Conservation (phyloP, 371 early-diverging fungal species). For the Mucor racemosus region DNA sequence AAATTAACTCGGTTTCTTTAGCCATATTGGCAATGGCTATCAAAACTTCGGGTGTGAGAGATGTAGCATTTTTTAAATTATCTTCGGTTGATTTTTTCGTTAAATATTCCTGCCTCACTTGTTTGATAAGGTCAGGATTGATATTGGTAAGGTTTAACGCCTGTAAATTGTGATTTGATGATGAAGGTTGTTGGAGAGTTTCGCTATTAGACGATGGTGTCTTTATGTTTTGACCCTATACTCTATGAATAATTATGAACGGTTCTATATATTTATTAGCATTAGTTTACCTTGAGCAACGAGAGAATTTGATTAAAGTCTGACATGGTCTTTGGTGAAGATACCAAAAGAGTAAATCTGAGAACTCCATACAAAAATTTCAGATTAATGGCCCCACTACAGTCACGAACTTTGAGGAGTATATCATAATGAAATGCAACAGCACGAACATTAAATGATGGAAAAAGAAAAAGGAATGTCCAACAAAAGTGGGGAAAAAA, state of each 20-base stretch:
- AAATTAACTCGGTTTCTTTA: constrained; percentile 41
- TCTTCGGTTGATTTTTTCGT: constrained; percentile 17
- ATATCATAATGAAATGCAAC: no score
- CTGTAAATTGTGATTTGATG: constrained; percentile 8
- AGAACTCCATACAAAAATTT: no score
- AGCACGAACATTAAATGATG: no score
- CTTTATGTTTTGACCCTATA: constrained; percentile 21
- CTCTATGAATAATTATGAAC: neutral
- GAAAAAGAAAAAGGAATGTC: no score
- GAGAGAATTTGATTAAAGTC: constrained; percentile 16
- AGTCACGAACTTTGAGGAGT: no score
- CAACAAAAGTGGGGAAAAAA: no score
- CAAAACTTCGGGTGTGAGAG: constrained; percentile 47
- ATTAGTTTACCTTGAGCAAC: constrained; percentile 16
- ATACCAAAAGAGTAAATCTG: no score
- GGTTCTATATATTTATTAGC: no score
- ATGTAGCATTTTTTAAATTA: constrained; percentile 28
- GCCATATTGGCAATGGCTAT: constrained; percentile 35
- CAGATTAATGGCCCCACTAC: no score
- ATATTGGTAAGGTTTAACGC: constrained; percentile 35
- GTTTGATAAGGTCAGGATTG: constrained; percentile 38
- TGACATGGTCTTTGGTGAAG: neutral
- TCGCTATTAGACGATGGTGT: neutral
- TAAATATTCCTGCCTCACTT: constrained; percentile 47
- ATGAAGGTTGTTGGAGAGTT: neutral